These are phyloP conservation scores for Zymoseptoria passerinii DNA, from an alignment of 2,329 filamentous ascomycete species.

Conservation along the genomic window DNA sequence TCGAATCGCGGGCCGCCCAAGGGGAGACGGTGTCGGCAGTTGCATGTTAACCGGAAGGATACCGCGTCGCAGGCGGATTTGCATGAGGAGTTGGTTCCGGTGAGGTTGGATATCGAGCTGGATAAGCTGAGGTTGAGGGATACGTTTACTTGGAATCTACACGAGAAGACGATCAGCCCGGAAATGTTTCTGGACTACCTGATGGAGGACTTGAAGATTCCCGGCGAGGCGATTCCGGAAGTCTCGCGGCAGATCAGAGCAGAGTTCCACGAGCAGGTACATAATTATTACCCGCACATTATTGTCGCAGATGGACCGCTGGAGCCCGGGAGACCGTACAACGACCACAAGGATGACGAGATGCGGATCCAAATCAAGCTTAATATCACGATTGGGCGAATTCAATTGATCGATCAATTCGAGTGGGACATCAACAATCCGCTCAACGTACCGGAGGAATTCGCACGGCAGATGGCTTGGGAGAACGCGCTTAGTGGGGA, in stretches of 20 bases:
- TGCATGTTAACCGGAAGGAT: constrained; percentile 72
- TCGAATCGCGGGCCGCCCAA: constrained; percentile 66
- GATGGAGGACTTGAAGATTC: constrained; percentile 75
- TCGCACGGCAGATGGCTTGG: constrained; percentile 78
- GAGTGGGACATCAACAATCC: constrained; percentile 99
- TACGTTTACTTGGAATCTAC: constrained; percentile 97
- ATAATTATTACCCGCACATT: constrained; percentile 87
- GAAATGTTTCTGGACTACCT: constrained; percentile 83
- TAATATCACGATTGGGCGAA: constrained; percentile 93
- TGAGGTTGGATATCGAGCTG: constrained; percentile 87
- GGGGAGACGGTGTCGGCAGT: constrained; percentile 61
- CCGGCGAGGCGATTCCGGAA: constrained; percentile 52
- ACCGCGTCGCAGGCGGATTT: constrained; percentile 80
- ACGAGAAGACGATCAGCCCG: constrained; percentile 72
- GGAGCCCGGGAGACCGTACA: constrained; percentile 82
- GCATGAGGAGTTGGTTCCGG: constrained; percentile 81
- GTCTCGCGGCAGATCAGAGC: constrained; percentile 53
- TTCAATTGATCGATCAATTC: constrained; percentile 92
- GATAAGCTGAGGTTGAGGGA: constrained; percentile 93
- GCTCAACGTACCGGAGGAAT: constrained; percentile 87
- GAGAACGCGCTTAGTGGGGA: constrained; percentile 89
- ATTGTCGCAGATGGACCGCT: constrained; percentile 83
- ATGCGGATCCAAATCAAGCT: constrained; percentile 95
- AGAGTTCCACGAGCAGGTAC: constrained; percentile 82
- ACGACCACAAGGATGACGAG: constrained; percentile 95